Evolutionary conservation across 2,329 filamentous ascomycete species (phyloP).

Genomic region (Tolypocladium ovalisporum): DNA sequence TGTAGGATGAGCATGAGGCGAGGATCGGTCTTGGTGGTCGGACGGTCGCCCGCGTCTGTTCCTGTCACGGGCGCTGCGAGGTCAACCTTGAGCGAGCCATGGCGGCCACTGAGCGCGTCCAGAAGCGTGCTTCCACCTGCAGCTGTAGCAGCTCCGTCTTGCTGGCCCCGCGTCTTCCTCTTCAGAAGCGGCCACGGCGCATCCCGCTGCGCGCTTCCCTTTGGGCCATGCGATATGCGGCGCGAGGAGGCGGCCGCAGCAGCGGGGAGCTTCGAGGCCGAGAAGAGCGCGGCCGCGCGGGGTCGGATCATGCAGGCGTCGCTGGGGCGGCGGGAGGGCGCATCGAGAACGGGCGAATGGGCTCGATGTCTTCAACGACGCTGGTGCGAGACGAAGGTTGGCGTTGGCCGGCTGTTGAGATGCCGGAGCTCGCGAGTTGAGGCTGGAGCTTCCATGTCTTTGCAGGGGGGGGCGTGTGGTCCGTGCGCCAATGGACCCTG

Average conservation of each 20-base stretch:
- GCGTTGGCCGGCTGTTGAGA: not conserved
- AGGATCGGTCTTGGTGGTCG: not conserved
- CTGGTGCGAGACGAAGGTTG: not conserved
- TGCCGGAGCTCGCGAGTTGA: not conserved
- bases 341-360: not conserved
- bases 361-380: not conserved
- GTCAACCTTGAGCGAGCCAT: not conserved
- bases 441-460: not conserved
- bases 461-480: not conserved
- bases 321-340: not conserved
- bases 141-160: not conserved
- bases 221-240: not conserved
- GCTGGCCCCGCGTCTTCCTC: not conserved
- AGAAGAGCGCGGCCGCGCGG: not conserved
- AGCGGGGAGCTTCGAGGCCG: not conserved
- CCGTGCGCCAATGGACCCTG: not conserved
- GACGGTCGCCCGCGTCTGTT: not conserved
- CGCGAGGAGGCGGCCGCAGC: not conserved
- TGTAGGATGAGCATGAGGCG: conserved; percentile 42
- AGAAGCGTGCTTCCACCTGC: not conserved
- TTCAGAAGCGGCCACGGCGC: not conserved
- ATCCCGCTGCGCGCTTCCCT: not conserved
- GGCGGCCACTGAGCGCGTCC: not conserved
- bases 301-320: not conserved
- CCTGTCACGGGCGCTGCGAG: not conserved